A percentile compares a stretch with the other conserved stretches of the same genome.
These are phyloP conservation scores for Litchi chinensis DNA, from an alignment of 345 rosid genomes.

Conservation along the genomic window DNA sequence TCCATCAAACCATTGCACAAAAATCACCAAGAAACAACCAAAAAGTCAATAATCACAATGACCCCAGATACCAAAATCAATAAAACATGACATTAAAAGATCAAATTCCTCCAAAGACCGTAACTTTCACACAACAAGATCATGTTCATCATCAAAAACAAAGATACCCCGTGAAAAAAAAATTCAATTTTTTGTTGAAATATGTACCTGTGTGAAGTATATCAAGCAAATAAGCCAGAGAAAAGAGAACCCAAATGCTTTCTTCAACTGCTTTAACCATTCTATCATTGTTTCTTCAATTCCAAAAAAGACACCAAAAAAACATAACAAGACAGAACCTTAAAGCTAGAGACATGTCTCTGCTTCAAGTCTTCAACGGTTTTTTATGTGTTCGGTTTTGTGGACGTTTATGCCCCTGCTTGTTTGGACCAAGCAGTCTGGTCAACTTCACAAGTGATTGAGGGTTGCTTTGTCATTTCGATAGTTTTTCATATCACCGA, in stretches of 20 bases:
- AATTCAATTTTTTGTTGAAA: not conserved
- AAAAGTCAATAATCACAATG: not conserved
- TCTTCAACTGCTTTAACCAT: conserved; percentile 62
- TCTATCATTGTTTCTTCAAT: conserved; percentile 46
- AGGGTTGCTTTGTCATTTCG: conserved; percentile 15
- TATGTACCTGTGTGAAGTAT: conserved; percentile 80
- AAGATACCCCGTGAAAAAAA: not conserved
- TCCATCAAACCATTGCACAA: not conserved
- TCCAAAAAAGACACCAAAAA: not conserved
- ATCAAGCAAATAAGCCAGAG: conserved; percentile 90
- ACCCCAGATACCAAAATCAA: conserved; percentile 11
- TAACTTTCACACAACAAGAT: not conserved
- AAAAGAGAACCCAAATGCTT: conserved; percentile 77
- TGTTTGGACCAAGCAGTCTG: not conserved
- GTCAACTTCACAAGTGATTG: no score
- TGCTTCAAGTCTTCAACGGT: not conserved
- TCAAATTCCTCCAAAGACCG: not conserved
- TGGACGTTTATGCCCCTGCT: conserved; percentile 29
- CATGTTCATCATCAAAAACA: not conserved
- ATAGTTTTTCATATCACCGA: not conserved
- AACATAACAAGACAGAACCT: not conserved
- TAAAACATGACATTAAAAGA: not conserved
- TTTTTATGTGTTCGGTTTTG: not conserved
- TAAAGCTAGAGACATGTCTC: not conserved
- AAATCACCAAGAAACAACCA: not conserved